These are phyloP conservation scores for Prunus davidiana DNA, from an alignment of 306 rosid genomes.

Conservation along the genomic window DNA sequence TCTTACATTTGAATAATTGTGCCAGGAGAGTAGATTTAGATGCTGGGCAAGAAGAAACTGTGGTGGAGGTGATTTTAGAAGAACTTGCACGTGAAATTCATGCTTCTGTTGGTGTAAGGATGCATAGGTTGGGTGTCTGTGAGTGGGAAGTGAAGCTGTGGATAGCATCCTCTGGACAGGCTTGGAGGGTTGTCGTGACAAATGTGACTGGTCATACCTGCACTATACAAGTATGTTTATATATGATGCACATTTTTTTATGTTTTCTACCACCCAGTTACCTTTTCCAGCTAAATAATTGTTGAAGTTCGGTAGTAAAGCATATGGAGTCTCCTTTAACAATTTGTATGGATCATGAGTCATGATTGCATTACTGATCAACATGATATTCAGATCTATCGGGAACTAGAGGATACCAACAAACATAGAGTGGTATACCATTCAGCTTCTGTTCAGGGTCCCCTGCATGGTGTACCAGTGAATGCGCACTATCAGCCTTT, in stretches of 20 bases:
- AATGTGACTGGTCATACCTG: constrained; percentile 97
- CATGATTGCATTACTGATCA: constrained; percentile 20
- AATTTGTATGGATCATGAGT: constrained; percentile 1
- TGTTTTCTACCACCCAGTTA: constrained; percentile 10
- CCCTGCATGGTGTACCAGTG: constrained; percentile 72
- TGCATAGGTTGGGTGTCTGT: constrained; percentile 91
- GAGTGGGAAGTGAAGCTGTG: constrained; percentile 98
- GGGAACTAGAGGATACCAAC: constrained; percentile 65
- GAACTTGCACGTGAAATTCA: constrained; percentile 74
- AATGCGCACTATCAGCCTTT: constrained; percentile 72
- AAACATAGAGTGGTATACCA: constrained; percentile 63
- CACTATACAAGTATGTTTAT: constrained; percentile 72
- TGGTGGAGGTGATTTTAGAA: constrained; percentile 59
- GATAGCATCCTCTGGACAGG: constrained; percentile 70
- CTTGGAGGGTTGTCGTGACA: constrained; percentile 94
- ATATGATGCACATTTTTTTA: constrained; percentile 14
- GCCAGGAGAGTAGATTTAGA: constrained; percentile 62
- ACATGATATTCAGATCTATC: constrained; percentile 60
- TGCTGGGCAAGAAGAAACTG: constrained; percentile 60
- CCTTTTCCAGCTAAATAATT: not conserved
- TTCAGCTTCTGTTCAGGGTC: constrained; percentile 54
- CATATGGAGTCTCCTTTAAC: not conserved
- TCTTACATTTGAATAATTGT: constrained; percentile 39
- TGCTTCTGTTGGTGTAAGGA: constrained; percentile 82
- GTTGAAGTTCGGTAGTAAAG: not conserved